Base-by-base conservation (phyloP, 306 rosid genomes). In the Crataegus laevigata region DNA sequence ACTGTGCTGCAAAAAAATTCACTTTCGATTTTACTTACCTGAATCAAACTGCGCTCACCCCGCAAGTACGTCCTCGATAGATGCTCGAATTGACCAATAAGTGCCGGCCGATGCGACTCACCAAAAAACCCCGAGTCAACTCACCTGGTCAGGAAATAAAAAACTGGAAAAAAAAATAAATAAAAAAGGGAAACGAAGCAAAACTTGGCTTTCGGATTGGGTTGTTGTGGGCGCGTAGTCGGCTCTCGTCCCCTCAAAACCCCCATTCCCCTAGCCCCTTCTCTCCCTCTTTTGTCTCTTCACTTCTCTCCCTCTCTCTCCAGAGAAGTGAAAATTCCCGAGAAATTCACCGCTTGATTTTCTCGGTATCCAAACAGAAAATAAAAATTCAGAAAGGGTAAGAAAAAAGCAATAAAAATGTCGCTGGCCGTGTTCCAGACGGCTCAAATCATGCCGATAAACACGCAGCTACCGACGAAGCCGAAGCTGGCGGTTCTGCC, bases 401-500 rank as follows among this genome's bases (percentile, higher is more conserved):
- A 45, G 19, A 10, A 29, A 28, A 61, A 0, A 30, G 2, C n/a
- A 29, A 15, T 25, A 47, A 47, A 30, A 30, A 87, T 91, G 93
- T 71, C 89, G 68, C 93, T 77, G 77, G 82, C 93, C 29, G 85
- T 83, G 78, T 91, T 88, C 74, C 93, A 84, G 19, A 85, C 91
- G 62, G 90, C 93, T 21, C 96, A 88, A 79, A 84, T 89, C 74
- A 81, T 87, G 88, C 89, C 90, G 9, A 90, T 87, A 24, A 84
- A 84, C 82, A 76, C 88, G 25, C 88, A 85, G 78, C 69, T 79
- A 32, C 65, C 75, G 14, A 75, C 83, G 17, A 87, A 84, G 43
- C 78, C 85, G 10, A 79, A 74, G 67, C 71, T 76, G 30, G 59
- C 74, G 18, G 83, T 77, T 38, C 70, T 75, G 0, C 66, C 75